Evolutionary conservation across 257 asterid genomes (phyloP), one percentile per base, ranked within the genome.

Genomic region (Apocynum venetum): DNA sequence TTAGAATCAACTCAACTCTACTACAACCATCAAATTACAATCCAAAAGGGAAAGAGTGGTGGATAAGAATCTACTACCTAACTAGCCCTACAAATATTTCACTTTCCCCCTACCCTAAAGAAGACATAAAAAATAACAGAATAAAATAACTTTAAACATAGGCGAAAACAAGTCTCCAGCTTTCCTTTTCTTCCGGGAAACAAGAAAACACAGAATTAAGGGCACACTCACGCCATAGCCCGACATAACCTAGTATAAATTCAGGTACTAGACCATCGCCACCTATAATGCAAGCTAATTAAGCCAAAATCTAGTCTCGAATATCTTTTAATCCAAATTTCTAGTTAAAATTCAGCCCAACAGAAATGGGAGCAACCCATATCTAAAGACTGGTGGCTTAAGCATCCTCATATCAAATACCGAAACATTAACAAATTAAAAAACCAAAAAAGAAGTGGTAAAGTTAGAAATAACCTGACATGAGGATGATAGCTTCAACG

Each of bases 401-500:
- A 49, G 25, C 60, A 47, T 11, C 43, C 25, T 0, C 31, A 68
- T 14, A 43, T 40, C 53, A 43, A 1, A 43, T 6, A 7, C 31
- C 35, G 2, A 43, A 17, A 68, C 10, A 31, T 31, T 8, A 61
- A 0, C 0, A 52, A 36, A 17, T 25, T 25, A 44, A 36, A 19
- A 78, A 47, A 17, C 1, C 20, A 55, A 61, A 68, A 43, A 7
- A 0, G 31, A 25, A 25, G 31, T 25, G 55, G 47, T 3, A 47
- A 66, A 76, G 3, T 31, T 17, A 25, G 36, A 35, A 44, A 20
- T 55, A 6, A 86, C 89, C 89, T 83, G 87, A 51, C 49, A 86
- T 41, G 64, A 86, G 83, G 17, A 86, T 46, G 55, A 71, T n/a
- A 31, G 89, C 89, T 76, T 83, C 89, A 36, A 83, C 72, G 71